Evolutionary conservation across 2,329 filamentous ascomycete genomes (phyloP), one percentile per base, ranked within the genome.

Genomic region (Nemania bipapillata): DNA sequence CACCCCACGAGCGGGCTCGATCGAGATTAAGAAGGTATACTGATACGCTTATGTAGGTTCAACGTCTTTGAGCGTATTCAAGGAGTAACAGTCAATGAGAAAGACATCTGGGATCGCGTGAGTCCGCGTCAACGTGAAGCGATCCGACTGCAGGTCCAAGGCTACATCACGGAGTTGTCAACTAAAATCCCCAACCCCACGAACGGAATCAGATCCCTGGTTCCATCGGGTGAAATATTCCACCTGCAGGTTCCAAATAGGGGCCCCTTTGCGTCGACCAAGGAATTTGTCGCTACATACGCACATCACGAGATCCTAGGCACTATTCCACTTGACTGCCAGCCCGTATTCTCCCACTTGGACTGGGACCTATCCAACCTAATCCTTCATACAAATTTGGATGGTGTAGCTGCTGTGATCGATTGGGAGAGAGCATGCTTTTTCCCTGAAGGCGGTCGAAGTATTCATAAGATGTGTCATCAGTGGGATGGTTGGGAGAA

Each of bases 111-210:
- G 45, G 45, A 49, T 9, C 45, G 45, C 45, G 45, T 49, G 20
- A 49, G 45, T 11, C 45, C 45, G 45, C 45, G 17, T 49, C 45
- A 49, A 49, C 45, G 45, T 22, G 45, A 49, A 49, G 45, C 45
- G 9, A 24, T 49, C 45, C 20, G 20, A 24, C 45, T 49, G 1
- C 17, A 49, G 45, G 45, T 49, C 22, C 45, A 49, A 49, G 2
- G 8, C 45, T 49, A 49, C 12, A 49, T 49, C 45, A 49, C 22
- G 45, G 45, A 49, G 45, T 20, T 49, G 22, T 49, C 9, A 49
- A 20, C 45, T 9, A n/a, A n/a, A n/a, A 49, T 24, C 45, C 45
- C 45, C n/a, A 49, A 24, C 45, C 45, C 45, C 9, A 49, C 45
- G 5, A 24, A 24, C n/a, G 45, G 45, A 49, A 49, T 49, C 45